Evolutionary conservation across 1,284 basidiomycete species (phyloP), one percentile per base, ranked within the genome.

Genomic region (Ustilago esculenta): DNA sequence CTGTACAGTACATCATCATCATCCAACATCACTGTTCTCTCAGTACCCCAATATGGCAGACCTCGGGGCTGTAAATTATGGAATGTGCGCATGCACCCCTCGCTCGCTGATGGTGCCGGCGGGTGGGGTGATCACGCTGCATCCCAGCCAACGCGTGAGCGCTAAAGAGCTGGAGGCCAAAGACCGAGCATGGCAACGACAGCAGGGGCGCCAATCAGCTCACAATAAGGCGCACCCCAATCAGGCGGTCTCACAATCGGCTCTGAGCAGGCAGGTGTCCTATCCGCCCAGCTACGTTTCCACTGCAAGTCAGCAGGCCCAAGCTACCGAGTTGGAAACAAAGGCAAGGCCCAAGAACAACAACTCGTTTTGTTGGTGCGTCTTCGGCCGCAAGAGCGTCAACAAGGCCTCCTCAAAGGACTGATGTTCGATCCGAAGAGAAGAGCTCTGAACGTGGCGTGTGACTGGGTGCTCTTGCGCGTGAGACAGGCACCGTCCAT

Each of bases 101-200:
- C 46, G 58, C 27, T 64, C 60, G 32, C 43, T 69, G 40, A 51
- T 69, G 1, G 36, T 52, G 9, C 60, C 66, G 0, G 66, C 55
- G 1, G 66, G 66, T 6, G 66, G 66, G 1, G 59, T 64, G 17
- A 49, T 17, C 7, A 58, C 59, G 7, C 48, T 69, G 6, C 54
- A 64, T 29, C 59, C 66, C 0, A 69, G 66, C 37, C 59, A 58
- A 40, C 50, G 55, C 14, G 55, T 69, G 36, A 69, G 66, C 52
- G 35, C 48, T n/a, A 46, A 59, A 23, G 48, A 70, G 48, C 59
- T 69, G 18, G 46, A 40, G 14, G 54, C 55, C 10, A 54, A 33
- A 29, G 55, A 66, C 21, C 55, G 51, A 20, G 49, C 46, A 37
- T 59, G 56, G 52, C 56, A 51, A 29, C 56, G 56, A 23, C 44